Percentiles rank a stretch among this genome's conserved stretches.
phyloP scores from a whole-genome alignment of 768 basidiomycete species.

The Paxillus involutus region DNA sequence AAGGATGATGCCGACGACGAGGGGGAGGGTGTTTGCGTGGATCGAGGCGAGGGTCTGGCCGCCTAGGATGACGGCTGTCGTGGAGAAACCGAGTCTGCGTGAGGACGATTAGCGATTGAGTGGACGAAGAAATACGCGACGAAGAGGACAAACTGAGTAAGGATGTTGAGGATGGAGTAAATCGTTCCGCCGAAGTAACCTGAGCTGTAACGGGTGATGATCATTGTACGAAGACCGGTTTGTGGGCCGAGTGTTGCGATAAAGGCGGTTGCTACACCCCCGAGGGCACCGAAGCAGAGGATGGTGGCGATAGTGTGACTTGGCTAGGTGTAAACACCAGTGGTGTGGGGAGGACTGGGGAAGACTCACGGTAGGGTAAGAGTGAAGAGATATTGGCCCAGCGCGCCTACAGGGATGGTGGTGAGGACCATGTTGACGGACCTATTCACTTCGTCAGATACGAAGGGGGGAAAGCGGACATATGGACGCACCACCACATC shows the following conservation, averaged over 20 bases:
- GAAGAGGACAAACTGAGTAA: slow-evolving; percentile 39
- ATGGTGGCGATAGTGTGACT: slow-evolving; percentile 47
- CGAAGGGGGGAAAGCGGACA: neutral
- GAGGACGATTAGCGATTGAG: neutral
- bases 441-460: slow-evolving; percentile 22
- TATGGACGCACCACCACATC: slow-evolving; percentile 43
- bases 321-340: neutral
- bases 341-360: neutral
- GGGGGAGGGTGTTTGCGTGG: slow-evolving; percentile 42
- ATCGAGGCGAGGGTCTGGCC: slow-evolving; percentile 51
- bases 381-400: slow-evolving; percentile 47
- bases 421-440: slow-evolving; percentile 49
- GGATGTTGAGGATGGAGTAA: slow-evolving; percentile 52
- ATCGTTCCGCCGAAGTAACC: slow-evolving; percentile 50
- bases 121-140: neutral
- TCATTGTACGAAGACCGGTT: slow-evolving; percentile 56
- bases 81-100: slow-evolving; percentile 46
- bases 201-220: slow-evolving; percentile 47
- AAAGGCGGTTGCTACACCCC: slow-evolving; percentile 42
- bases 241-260: slow-evolving; percentile 54
- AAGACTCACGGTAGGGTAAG: slow-evolving; percentile 44
- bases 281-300: slow-evolving; percentile 46
- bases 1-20: slow-evolving; percentile 50
- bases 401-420: slow-evolving; percentile 49
- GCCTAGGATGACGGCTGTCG: slow-evolving; percentile 50